Evolutionary conservation across 176 grass and related monocot genomes (phyloP).

Genomic region (Triticum turgidum): DNA sequence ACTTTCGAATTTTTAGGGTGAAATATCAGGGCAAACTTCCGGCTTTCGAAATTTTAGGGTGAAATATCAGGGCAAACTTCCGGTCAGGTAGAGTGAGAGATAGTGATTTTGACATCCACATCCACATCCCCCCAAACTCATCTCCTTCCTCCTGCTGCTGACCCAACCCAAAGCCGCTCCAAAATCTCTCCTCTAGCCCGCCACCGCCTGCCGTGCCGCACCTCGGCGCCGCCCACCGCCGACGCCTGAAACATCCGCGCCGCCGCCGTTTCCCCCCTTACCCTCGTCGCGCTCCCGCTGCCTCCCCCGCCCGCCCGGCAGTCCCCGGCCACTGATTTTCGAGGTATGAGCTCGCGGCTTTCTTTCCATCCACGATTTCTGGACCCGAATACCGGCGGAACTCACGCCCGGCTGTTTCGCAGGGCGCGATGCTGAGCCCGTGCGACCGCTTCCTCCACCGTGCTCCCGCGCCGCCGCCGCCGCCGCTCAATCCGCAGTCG

Average conservation of each 20-base stretch:
- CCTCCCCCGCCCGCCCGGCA: background rate
- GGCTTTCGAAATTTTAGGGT: background rate
- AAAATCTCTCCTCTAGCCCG: background rate
- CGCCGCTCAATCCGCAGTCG: background rate
- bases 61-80: too few species aligned
- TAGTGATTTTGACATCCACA: background rate
- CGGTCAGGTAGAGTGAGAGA: background rate
- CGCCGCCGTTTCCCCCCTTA: background rate
- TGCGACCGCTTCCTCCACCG: slow-evolving; percentile 46
- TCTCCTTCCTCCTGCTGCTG: background rate
- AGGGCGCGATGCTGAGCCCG: slow-evolving; percentile 44
- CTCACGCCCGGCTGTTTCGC: background rate
- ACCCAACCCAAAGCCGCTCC: background rate
- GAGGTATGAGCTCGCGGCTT: background rate
- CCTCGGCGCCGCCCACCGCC: background rate
- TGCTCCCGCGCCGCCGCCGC: background rate
- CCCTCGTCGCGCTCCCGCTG: background rate
- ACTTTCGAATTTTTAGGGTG: background rate
- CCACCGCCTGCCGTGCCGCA: background rate
- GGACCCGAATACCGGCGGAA: background rate
- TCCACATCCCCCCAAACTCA: background rate
- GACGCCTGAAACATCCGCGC: background rate
- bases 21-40: too few species aligned
- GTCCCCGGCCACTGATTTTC: background rate
- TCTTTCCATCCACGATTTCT: background rate